Base-by-base conservation (phyloP, 805 yeast species). In the Kuraishia cidri region DNA sequence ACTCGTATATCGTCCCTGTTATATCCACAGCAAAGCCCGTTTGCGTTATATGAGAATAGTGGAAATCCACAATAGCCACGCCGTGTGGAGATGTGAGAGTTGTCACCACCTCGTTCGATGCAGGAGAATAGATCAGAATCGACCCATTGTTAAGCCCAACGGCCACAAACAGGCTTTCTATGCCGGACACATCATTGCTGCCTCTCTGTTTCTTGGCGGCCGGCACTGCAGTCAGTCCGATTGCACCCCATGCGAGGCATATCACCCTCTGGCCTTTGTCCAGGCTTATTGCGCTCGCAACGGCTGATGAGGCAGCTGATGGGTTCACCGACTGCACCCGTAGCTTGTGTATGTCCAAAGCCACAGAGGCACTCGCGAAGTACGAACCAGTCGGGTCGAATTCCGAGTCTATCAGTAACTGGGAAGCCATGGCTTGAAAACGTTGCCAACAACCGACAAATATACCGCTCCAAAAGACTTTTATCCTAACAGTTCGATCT, bases 321-420 rank as follows among this genome's bases (percentile, higher is more conserved):
- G 64, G 46, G 24, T 54, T 52, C 4, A 64, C 46, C 13, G 80
- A 66, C 46, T 76, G 79, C 2, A 81, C 82, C 36, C 77, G 64
- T 24, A 85, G 58, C 41, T 75, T 74, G 46, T 81, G 90, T 4
- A 76, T 63, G 51, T 83, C 90, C 37, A 85, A 66, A 2, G 85
- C 79, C 23, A 74, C 71, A 14, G 73, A 59, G 1, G 73, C 84
- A 29, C 75, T 70, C 17, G 88, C 86, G 43, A 76, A 66, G 46
- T 65, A 67, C 28, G 69, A 61, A n/a, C 80, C 77, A 1, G 70
- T 54, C 9, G 75, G 66, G 52, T 85, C 90, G 50, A 76, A 84
- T 25, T 56, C 58, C 16, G 79, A 65, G 12, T 59, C 43, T n/a
- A 51, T 48, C 31, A 53, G 17, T 4, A 21, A 15, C 15, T 26